Evolutionary conservation across 176 grass and related monocot genomes (phyloP).

Genomic region (Oryza officinalis): DNA sequence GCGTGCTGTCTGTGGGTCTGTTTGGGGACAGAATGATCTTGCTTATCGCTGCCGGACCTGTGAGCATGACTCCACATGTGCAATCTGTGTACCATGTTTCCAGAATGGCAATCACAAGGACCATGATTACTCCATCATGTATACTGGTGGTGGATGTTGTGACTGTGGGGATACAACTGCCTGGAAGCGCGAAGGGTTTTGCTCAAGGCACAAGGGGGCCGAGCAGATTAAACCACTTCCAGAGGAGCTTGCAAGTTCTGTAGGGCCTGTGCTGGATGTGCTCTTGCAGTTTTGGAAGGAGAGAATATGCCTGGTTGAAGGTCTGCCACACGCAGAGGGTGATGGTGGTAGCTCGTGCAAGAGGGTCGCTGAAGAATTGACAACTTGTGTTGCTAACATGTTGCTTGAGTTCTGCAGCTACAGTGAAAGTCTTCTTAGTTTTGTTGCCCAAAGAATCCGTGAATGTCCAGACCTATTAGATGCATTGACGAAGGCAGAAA

Average conservation of each 20-base stretch:
- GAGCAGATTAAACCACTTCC: slow-evolving; percentile 86
- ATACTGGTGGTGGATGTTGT: slow-evolving; percentile 91
- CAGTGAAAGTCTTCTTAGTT: slow-evolving; percentile 88
- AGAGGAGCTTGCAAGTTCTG: slow-evolving; percentile 59
- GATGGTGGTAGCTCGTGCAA: slow-evolving; percentile 12
- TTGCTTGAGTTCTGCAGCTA: slow-evolving; percentile 76
- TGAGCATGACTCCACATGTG: slow-evolving; percentile 85
- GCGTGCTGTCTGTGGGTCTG: slow-evolving; percentile 76
- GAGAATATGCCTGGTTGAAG: slow-evolving; percentile 49
- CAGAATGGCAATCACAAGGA: slow-evolving; percentile 86
- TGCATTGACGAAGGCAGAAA: slow-evolving; percentile 60
- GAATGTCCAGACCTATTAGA: slow-evolving; percentile 61
- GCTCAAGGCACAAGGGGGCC: slow-evolving; percentile 80
- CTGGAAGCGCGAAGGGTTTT: slow-evolving; percentile 96
- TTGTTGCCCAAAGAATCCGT: slow-evolving; percentile 67
- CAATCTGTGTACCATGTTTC: slow-evolving; percentile 92
- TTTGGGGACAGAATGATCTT: slow-evolving; percentile 88
- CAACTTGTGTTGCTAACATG: slow-evolving; percentile 60
- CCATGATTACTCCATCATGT: slow-evolving; percentile 97
- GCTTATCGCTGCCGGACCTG: slow-evolving; percentile 92
- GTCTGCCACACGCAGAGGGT: slow-evolving; percentile 1
- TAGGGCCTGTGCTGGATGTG: slow-evolving; percentile 67
- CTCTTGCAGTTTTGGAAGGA: slow-evolving; percentile 81
- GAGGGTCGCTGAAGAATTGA: slow-evolving; percentile 58
- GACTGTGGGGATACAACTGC: slow-evolving; percentile 93